A percentile compares a stretch with the other conserved stretches of the same genome.
phyloP scores from a whole-genome alignment of 2,329 filamentous ascomycete species.

The Apiospora koreana region DNA sequence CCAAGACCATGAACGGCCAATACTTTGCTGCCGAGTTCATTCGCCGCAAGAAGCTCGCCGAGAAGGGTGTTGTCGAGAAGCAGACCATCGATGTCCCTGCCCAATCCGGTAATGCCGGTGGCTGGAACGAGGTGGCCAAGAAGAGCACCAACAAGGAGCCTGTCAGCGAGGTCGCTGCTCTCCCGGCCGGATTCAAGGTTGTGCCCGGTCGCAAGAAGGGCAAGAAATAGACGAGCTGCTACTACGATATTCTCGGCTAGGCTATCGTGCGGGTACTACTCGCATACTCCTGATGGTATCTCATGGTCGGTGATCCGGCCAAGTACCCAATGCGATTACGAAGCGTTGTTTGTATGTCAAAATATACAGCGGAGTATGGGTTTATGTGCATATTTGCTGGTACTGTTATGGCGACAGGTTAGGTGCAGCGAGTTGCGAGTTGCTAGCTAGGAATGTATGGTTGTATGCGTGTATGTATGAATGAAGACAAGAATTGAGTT shows the following conservation, averaged over 20 bases:
- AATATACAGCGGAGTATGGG: neutral
- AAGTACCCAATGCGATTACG: neutral
- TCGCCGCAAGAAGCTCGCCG: conserved; percentile 87
- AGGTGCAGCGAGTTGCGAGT: neutral
- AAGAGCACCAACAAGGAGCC: conserved; percentile 62
- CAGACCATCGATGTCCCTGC: conserved; percentile 49
- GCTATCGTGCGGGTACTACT: neutral
- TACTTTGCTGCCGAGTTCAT: conserved; percentile 96
- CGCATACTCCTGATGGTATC: neutral
- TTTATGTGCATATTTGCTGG: neutral
- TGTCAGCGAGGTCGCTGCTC: conserved; percentile 45
- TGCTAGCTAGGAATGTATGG: neutral
- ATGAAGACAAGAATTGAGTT: neutral
- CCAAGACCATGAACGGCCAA: conserved; percentile 85
- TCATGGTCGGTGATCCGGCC: no score
- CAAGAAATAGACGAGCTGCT: conserved; percentile 57
- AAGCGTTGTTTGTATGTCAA: neutral
- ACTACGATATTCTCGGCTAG: neutral
- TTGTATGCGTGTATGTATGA: conserved; percentile 5
- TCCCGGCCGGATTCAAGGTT: conserved; percentile 78
- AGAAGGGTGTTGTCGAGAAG: conserved; percentile 85
- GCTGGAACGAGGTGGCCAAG: conserved; percentile 98
- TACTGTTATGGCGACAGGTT: neutral
- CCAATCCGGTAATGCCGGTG: conserved; percentile 51
- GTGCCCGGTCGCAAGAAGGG: conserved; percentile 92